A percentile compares a stretch with the other conserved stretches of the same genome.
These are phyloP conservation scores for Schizophyllum amplum DNA, from an alignment of 1,284 basidiomycete species.

Conservation along the genomic window DNA sequence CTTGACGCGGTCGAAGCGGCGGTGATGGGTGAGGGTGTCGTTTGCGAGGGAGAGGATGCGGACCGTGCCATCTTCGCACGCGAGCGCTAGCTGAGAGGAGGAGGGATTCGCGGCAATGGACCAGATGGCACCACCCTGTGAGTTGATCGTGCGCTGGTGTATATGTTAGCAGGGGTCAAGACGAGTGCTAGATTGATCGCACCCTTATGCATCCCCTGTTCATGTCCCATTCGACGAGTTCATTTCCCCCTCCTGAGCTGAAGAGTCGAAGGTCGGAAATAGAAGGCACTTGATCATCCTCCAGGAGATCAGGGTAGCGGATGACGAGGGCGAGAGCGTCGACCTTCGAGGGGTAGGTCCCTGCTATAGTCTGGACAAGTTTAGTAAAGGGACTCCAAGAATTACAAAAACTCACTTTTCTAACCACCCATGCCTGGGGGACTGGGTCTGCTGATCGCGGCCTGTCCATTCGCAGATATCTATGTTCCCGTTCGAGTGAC, in stretches of 20 bases:
- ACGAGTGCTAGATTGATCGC: constrained; percentile 21
- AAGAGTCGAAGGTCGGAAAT: constrained; percentile 74
- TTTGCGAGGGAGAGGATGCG: constrained; percentile 71
- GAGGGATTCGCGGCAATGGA: constrained; percentile 83
- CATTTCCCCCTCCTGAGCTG: constrained; percentile 81
- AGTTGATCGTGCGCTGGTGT: constrained; percentile 68
- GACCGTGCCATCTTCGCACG: constrained; percentile 87
- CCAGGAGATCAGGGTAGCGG: constrained; percentile 50
- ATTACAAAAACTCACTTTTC: constrained; percentile 56
- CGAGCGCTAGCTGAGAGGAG: constrained; percentile 78
- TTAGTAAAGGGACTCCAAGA: constrained; percentile 11
- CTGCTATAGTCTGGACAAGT: constrained; percentile 54
- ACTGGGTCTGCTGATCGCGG: constrained; percentile 41
- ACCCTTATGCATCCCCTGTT: constrained; percentile 61
- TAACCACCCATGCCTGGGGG: constrained; percentile 76
- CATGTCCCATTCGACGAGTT: constrained; percentile 86
- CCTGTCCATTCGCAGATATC: constrained; percentile 88
- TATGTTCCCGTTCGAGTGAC: constrained; percentile 91
- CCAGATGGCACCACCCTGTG: constrained; percentile 91
- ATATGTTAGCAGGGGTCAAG: constrained; percentile 10
- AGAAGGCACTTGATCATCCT: constrained; percentile 42
- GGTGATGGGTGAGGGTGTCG: constrained; percentile 65
- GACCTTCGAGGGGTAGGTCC: constrained; percentile 70
- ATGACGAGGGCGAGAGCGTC: constrained; percentile 72
- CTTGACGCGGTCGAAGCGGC: constrained; percentile 70